phyloP scores from a whole-genome alignment of 2,329 filamentous ascomycete species.

The Calonectria leucothoes region DNA sequence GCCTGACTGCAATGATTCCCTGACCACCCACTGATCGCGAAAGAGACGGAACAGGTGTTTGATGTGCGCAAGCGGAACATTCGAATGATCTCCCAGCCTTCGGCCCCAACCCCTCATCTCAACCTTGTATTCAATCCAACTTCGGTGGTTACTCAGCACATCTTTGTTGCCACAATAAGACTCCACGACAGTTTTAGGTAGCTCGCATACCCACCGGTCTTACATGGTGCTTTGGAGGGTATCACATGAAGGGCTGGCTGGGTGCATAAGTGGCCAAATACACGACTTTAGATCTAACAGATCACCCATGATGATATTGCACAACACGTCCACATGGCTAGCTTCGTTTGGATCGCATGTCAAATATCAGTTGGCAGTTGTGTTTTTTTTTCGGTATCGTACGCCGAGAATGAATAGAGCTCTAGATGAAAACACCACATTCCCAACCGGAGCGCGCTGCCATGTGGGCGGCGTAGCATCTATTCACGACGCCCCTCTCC shows the following conservation, averaged over 20 bases:
- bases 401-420: not conserved
- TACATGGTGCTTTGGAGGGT: not conserved
- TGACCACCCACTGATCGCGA: not conserved
- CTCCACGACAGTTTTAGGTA: not conserved
- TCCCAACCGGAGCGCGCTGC: not conserved
- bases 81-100: not conserved
- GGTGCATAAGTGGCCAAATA: not conserved
- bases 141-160: not conserved
- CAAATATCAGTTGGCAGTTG: not conserved
- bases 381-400: not conserved
- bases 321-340: not conserved
- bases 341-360: not conserved
- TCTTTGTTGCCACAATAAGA: not conserved
- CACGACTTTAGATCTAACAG: not conserved
- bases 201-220: not conserved
- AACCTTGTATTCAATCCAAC: not conserved
- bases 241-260: not conserved
- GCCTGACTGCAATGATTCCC: not conserved
- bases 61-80: not conserved
- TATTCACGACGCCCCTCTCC: not conserved
- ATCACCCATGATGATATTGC: not conserved
- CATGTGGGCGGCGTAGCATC: not conserved
- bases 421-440: not conserved
- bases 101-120: not conserved
- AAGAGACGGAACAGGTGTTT: not conserved